A percentile compares a stretch with the other conserved stretches of the same genome.
phyloP scores from a whole-genome alignment of 2,329 filamentous ascomycete species.

The Westerdykella sp. region DNA sequence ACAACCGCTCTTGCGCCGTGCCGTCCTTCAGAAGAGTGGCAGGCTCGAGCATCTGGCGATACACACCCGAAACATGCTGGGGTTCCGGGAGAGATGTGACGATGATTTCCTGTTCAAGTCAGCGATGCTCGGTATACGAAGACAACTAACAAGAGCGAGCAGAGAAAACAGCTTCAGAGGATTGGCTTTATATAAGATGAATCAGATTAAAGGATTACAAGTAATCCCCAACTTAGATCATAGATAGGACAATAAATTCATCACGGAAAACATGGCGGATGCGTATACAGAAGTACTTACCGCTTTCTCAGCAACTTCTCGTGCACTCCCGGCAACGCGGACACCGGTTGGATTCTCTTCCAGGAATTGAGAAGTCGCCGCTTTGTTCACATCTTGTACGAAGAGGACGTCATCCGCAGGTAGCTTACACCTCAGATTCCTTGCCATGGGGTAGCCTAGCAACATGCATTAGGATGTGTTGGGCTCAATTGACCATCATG shows the following conservation, averaged over 20 bases:
- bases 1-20: conserved; percentile 59
- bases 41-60: conserved; percentile 64
- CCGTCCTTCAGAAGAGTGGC: conserved; percentile 46
- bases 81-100: conserved; percentile 88
- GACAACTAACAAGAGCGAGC: conserved; percentile 2
- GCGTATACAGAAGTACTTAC: conserved; percentile 43
- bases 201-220: conserved; percentile 56
- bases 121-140: conserved; percentile 3
- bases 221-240: conserved; percentile 69
- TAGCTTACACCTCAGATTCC: conserved; percentile 62
- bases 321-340: conserved; percentile 50
- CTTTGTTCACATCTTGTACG: conserved; percentile 60
- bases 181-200: conserved; percentile 62
- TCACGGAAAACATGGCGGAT: conserved; percentile 36
- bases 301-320: conserved; percentile 60
- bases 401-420: conserved; percentile 56
- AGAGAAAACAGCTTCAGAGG: conserved; percentile 51
- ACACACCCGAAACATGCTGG: conserved; percentile 78
- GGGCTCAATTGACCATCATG: conserved; percentile 14
- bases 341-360: conserved; percentile 51
- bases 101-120: conserved; percentile 62
- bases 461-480: not conserved
- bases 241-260: conserved; percentile 50
- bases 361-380: conserved; percentile 51
- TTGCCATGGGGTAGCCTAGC: conserved; percentile 65